phyloP scores from a whole-genome alignment of 768 basidiomycete genomes.

The Agaricus blazei region DNA sequence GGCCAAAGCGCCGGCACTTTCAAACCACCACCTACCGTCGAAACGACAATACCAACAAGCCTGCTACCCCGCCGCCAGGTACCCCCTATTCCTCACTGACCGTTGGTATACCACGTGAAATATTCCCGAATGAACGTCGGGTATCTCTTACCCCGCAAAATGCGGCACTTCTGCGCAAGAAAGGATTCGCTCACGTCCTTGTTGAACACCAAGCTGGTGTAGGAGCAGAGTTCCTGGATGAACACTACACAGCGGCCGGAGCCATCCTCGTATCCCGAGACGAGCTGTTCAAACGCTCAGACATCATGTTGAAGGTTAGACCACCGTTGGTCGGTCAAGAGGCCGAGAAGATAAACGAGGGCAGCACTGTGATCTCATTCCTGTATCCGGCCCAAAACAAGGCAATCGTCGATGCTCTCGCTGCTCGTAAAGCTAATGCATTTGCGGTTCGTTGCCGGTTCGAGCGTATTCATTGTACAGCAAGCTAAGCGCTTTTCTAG shows the following conservation, averaged over 20 bases:
- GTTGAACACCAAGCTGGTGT: conserved; percentile 69
- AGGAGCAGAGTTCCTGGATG: conserved; percentile 76
- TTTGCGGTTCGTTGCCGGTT: conserved; percentile 48
- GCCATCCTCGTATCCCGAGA: conserved; percentile 72
- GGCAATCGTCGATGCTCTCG: conserved; percentile 61
- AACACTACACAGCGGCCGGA: conserved; percentile 73
- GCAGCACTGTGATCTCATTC: conserved; percentile 79
- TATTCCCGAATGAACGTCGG: conserved; percentile 72
- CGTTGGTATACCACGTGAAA: conserved; percentile 75
- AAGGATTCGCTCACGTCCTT: conserved; percentile 71
- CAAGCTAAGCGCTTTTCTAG: conserved; percentile 15
- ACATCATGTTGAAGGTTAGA: conserved; percentile 85
- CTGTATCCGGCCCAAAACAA: conserved; percentile 83
- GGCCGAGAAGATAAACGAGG: conserved; percentile 56
- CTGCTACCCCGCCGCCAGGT: conserved; percentile 25
- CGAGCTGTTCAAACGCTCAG: conserved; percentile 60
- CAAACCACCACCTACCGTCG: conserved; percentile 22
- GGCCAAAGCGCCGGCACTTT: conserved; percentile 27
- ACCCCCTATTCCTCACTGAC: conserved; percentile 67
- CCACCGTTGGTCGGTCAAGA: conserved; percentile 67
- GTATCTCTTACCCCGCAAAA: conserved; percentile 83
- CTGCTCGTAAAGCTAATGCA: conserved; percentile 60
- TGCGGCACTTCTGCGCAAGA: conserved; percentile 68
- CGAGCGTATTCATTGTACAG: not conserved
- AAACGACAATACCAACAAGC: conserved; percentile 24